Base-by-base conservation (phyloP, 139 green algal genomes). In the Nannochloris sp. region DNA sequence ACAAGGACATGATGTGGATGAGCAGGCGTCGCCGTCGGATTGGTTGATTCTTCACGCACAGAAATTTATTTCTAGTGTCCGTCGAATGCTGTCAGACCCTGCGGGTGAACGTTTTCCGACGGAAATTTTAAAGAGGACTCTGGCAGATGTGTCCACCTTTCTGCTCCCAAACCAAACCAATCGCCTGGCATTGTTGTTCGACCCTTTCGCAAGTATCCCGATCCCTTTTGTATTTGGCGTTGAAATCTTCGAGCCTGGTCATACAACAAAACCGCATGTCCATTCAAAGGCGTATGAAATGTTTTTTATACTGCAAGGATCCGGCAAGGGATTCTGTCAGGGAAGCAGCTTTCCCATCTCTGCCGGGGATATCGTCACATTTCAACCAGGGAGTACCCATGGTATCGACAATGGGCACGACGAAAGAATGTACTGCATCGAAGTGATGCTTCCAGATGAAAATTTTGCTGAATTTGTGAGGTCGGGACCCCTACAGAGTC, bases 361-460 rank as follows among this genome's bases (percentile, higher is more conserved):
- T 4, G 62, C 83, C 0, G 88, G 88, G 6, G 87, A 92, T 63
- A 70, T 80, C 49, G 74, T 85, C 6, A 81, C 91, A 11, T 95
- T 95, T 63, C 79, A 79, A 6, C 87, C 88, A 1, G 53, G 56
- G 0, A 68, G 71, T 0, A 26, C 82, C 26, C 88, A 95, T 62
- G 88, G 82, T 49, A 76, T 95, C 3, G 85, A 94, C 69, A 89
- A 87, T 65, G 43, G 55, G 0, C 11, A 45, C 1, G n/a, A 6
- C 5, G 50, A 30, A 8, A 28, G 56, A 63, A 65, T 85, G 64
- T 81, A 73, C 37, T 75, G 71, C 64, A 56, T 87, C 49, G 78
- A 93, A 69, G 80, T 92, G 45, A 93, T 95, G 87, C 58, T 84
- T 33, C 88, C 88, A n/a, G 90, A 95, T 46, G 82, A 95, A 53